phyloP scores from a whole-genome alignment of 2,329 filamentous ascomycete species.

The Aureobasidium sp. region DNA sequence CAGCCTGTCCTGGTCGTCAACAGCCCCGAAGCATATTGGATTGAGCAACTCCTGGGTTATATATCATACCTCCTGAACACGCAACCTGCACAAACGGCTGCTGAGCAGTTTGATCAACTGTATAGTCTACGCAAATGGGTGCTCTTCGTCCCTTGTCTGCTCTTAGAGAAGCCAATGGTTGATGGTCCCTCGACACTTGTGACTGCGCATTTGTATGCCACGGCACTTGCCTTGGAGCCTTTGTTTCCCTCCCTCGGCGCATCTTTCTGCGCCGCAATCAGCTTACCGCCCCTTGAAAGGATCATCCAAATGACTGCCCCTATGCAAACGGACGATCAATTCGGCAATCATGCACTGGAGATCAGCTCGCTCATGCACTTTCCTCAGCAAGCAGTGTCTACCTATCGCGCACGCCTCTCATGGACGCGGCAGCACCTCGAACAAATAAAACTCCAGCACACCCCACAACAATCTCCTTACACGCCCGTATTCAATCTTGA shows the following conservation, averaged over 20 bases:
- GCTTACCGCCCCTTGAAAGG: conserved; percentile 73
- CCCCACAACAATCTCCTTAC: conserved; percentile 27
- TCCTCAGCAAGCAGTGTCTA: conserved; percentile 34
- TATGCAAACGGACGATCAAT: conserved; percentile 43
- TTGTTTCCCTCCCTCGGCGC: conserved; percentile 87
- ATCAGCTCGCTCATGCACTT: conserved; percentile 39
- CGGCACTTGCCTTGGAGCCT: conserved; percentile 78
- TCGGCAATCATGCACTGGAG: conserved; percentile 33
- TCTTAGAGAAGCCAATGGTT: conserved; percentile 66
- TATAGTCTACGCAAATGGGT: conserved; percentile 86
- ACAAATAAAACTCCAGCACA: conserved; percentile 23
- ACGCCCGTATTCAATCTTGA: conserved; percentile 31
- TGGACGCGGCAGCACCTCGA: conserved; percentile 31
- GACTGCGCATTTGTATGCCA: conserved; percentile 84
- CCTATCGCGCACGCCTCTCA: conserved; percentile 33
- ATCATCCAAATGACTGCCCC: conserved; percentile 69
- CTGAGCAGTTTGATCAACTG: conserved; percentile 82
- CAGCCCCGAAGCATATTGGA: conserved; percentile 40
- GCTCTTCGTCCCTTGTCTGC: conserved; percentile 86
- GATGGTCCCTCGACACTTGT: conserved; percentile 74
- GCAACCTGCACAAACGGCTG: conserved; percentile 43
- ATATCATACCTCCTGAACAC: conserved; percentile 36
- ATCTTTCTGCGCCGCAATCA: conserved; percentile 62
- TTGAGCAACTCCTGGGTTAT: conserved; percentile 39
- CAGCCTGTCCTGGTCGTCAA: conserved; percentile 35